Base-by-base conservation (phyloP, 805 yeast species). In the Blastobotrys mokoenaii region DNA sequence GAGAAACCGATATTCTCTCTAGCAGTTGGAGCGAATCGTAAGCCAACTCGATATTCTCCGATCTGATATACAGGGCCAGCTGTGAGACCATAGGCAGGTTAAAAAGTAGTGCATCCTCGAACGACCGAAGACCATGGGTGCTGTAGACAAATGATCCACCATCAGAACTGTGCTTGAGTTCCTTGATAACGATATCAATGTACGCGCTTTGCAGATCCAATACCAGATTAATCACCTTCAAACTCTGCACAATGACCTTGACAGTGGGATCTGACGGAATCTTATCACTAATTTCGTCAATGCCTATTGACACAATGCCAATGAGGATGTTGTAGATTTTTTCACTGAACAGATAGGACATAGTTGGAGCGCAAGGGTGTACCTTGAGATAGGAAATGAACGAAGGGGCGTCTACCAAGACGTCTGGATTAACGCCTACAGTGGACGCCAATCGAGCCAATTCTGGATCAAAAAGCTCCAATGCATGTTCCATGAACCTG, bases 21-120 rank as follows among this genome's bases (percentile, higher is more conserved):
- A 90, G 66, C 11, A 87, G 68, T 10, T 66, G 58, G 14, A 88
- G 59, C 0, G 90, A 68, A 2, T 64, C 58, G 1, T 66, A 61
- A 0, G 93, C 80, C 29, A 88, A 64, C 1, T 63, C 54, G 8
- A 64, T 49, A 46, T 78, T 69, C 3, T 71, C 59, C 1, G 79
- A 66, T 1, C 94, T 87, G 42, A 83, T 78, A 56, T 85, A 86
- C 14, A 88, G 63, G 0, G 93, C 83, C 38, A 88, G 60, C 51
- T 84, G 84, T 0, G 85, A 84, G 17, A 89, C 72, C 8, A 84
- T 65, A 0, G 87, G 76, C n/a, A 88, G 64, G 49, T 84, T 76
- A 60, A 80, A 78, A 18, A 84, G 64, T 7, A 89, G 65, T 0
- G 89, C 81, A 56, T 86, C 94, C 55, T 71, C 79, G 52, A 84